Evolutionary conservation across 2,329 filamentous ascomycete genomes (phyloP), one percentile per base, ranked within the genome.

Genomic region (Stachybotrys echinatus): DNA sequence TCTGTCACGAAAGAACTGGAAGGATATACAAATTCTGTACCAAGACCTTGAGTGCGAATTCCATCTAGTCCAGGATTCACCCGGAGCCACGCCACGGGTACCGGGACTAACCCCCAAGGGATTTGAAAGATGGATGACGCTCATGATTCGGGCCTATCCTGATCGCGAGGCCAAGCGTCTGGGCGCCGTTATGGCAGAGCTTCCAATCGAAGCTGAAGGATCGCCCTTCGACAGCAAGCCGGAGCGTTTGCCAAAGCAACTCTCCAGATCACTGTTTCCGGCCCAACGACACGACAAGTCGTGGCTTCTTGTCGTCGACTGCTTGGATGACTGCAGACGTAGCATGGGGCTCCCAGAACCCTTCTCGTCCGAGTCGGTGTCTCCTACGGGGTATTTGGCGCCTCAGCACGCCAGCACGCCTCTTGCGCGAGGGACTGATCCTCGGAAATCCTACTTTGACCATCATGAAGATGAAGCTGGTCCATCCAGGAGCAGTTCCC

Each of bases 181-280:
- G 5, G 75, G 82, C 42, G 83, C 79, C 50, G 81, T 89, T 20
- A 80, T 92, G 4, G 66, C 82, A 4, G 78, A 85, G 42, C 81
- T 92, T 66, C 87, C 89, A 1, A 87, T 95, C 58, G 68, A 75
- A 23, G 69, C 71, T 0, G 69, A 74, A 45, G 70, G 68, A 8
- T 56, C 83, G 65, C 82, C 85, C 49, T 75, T 83, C 0, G 77
- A 84, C 42, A 79, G 86, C 45, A 80, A 76, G 54, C 82, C 79
- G 12, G 88, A 92, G 65, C 76, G 87, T 3, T 85, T 95, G 49
- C 91, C 90, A 0, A 90, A 89, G 55, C 85, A 91, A 57, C 76
- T 95, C 3, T 85, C 88, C 1, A 76, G 89, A 39, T 78, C 86
- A 47, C 74, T 94, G 4, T 80, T 95, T 38, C 90, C 90, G 0